phyloP scores from a whole-genome alignment of 1,139 yeast species.

The Blastobotrys indianensis region DNA sequence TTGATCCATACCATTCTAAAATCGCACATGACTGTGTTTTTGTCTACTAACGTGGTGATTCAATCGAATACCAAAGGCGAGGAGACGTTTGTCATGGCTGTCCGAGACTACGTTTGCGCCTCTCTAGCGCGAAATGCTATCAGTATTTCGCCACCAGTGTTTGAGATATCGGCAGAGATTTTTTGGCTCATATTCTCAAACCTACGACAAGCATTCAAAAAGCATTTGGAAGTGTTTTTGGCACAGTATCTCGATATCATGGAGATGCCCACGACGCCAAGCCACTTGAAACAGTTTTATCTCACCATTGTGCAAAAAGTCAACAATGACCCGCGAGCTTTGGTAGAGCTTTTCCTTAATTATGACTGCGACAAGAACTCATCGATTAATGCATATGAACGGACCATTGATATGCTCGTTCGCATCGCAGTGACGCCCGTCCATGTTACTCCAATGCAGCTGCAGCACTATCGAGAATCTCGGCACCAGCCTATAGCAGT shows the following conservation, averaged over 20 bases:
- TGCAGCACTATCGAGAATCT: conserved; percentile 58
- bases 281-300: conserved; percentile 87
- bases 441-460: conserved; percentile 66
- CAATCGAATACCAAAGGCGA: conserved; percentile 53
- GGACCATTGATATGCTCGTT: conserved; percentile 70
- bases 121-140: conserved; percentile 89
- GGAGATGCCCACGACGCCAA: conserved; percentile 84
- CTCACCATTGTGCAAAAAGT: conserved; percentile 71
- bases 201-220: conserved; percentile 78
- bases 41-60: conserved; percentile 58
- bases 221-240: conserved; percentile 89
- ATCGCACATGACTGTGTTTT: conserved; percentile 78
- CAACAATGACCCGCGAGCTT: conserved; percentile 82
- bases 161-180: conserved; percentile 85
- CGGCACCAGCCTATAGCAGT: conserved; percentile 59
- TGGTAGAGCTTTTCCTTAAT: conserved; percentile 87
- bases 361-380: conserved; percentile 82
- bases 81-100: conserved; percentile 67
- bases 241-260: conserved; percentile 92
- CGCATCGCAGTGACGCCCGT: conserved; percentile 65
- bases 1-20: conserved; percentile 79
- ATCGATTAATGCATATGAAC: conserved; percentile 82
- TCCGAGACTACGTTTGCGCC: conserved; percentile 77
- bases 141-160: conserved; percentile 84
- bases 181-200: conserved; percentile 85